Base-by-base conservation (phyloP, 176 grass and related monocot genomes). In the Oryza meridionalis region DNA sequence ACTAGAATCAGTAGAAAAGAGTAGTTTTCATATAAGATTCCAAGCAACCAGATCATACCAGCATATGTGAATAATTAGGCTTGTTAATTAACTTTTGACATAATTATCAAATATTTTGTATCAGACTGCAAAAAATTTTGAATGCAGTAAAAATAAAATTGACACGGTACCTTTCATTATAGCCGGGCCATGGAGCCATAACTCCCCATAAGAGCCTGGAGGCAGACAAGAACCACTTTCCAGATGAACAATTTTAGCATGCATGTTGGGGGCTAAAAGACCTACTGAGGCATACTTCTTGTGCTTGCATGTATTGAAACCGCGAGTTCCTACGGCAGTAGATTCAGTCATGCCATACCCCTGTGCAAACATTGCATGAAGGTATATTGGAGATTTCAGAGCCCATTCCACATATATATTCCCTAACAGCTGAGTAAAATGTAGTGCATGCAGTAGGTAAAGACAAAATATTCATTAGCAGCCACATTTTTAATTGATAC, bases 261-360 rank as follows among this genome's bases (percentile, higher is more conserved):
- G 81, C 79, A 86, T 93, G 78, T 95, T 94, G 88, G 95, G 95
- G 70, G 95, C 95, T 61, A 98, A 82, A 67, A 98, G 85, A 76
- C 95, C 95, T 73, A 93, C 95, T 32, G 92, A 98, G 9, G 77
- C 77, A 81, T 88, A 87, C 70, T 89, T 95, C 63, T 69, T 95
- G 67, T 81, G 88, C 37, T 89, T 84, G 49, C n/a, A 40, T 50
- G 88, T 95, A 55, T 98, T 95, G 82, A 98, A 98, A 22, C 92
- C 95, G 0, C 95, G 92, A 77, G 95, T 83, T 85, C 87, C 95
- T 61, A 95, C 90, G 31, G 95, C 95, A 70, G 95, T 89, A 49
- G 95, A 90, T 85, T 98, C 95, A 3, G 95, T 98, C 95, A 95
- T 90, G 71, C 95, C 95, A 35, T 98, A 98, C 42, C 95, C 95